phyloP scores from a whole-genome alignment of 164 flowering plant genomes.

The Santalum album region DNA sequence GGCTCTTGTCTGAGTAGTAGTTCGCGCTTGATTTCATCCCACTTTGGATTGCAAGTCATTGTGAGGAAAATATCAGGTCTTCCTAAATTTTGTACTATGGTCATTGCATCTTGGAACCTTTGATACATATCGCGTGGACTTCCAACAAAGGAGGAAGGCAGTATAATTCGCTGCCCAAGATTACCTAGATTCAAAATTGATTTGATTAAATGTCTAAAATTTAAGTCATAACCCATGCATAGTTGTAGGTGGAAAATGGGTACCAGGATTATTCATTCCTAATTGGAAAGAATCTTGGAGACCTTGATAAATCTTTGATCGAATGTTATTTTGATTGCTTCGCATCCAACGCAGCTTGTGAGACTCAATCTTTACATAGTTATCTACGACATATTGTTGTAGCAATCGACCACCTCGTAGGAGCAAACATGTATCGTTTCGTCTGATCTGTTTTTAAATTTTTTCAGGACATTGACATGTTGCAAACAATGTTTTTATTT shows the following conservation, averaged over 20 bases:
- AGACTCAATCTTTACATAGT: slow-evolving; percentile 11
- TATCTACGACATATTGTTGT: slow-evolving; percentile 17
- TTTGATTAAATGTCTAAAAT: no score
- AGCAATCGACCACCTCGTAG: slow-evolving; percentile 2
- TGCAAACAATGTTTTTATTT: no score
- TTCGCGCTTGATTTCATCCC: no score
- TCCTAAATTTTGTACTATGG: slow-evolving; percentile 9
- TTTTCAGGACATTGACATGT: no score
- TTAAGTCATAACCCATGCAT: no score
- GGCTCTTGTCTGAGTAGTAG: no score
- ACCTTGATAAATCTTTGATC: slow-evolving; percentile 11
- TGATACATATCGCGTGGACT: slow-evolving; percentile 11
- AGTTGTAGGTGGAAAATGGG: no score
- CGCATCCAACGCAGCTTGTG: slow-evolving; percentile 6
- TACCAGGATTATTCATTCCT: background rate
- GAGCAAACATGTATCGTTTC: background rate
- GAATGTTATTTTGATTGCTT: slow-evolving; percentile 3
- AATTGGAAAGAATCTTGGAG: background rate
- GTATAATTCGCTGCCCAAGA: slow-evolving; percentile 2
- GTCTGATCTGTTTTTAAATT: background rate
- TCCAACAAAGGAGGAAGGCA: slow-evolving; percentile 15
- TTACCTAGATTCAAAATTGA: background rate
- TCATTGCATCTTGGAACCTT: slow-evolving; percentile 14
- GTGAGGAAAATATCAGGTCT: slow-evolving; percentile 15
- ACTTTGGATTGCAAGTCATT: slow-evolving; percentile 17